Conservation (phyloP, 441 rosid genomes). For the Manihot esculenta region DNA sequence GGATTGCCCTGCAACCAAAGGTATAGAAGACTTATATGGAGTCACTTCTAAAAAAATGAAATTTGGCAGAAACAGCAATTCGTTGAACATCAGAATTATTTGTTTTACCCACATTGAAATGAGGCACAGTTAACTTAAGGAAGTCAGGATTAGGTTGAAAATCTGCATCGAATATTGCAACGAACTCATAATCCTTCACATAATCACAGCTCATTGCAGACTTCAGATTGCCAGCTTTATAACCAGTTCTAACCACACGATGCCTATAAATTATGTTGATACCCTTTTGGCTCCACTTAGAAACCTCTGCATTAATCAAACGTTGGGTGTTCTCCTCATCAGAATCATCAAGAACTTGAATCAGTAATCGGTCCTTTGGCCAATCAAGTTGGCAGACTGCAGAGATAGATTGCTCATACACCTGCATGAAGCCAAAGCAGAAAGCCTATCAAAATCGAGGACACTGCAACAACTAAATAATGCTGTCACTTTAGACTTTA, state of each 20-base stretch:
- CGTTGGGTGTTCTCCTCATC: slow-evolving; percentile 71
- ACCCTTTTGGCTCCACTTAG: slow-evolving; percentile 76
- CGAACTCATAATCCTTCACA: slow-evolving; percentile 72
- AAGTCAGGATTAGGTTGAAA: slow-evolving; percentile 83
- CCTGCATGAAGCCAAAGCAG: slow-evolving; percentile 45
- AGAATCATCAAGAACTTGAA: slow-evolving; percentile 93
- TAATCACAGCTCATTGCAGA: slow-evolving; percentile 92
- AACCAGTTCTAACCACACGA: slow-evolving; percentile 79
- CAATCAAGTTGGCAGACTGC: slow-evolving; percentile 92
- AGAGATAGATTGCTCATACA: slow-evolving; percentile 86
- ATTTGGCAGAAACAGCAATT: not conserved
- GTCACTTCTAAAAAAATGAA: not conserved
- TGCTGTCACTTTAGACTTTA: not conserved
- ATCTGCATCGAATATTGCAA: slow-evolving; percentile 90
- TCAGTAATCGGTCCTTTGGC: slow-evolving; percentile 75
- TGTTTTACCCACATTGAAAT: slow-evolving; percentile 64
- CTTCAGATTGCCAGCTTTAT: slow-evolving; percentile 96
- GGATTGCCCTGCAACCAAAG: slow-evolving; percentile 62
- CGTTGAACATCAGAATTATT: not conserved
- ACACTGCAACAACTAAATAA: not conserved
- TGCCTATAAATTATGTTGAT: slow-evolving; percentile 76
- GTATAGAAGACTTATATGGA: not conserved
- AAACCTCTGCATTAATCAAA: slow-evolving; percentile 67
- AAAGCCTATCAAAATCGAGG: slow-evolving; percentile 16
- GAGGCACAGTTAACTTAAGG: slow-evolving; percentile 78